Base-by-base conservation (phyloP, 495 filamentous ascomycete genomes). In the Acidomyces sp. region DNA sequence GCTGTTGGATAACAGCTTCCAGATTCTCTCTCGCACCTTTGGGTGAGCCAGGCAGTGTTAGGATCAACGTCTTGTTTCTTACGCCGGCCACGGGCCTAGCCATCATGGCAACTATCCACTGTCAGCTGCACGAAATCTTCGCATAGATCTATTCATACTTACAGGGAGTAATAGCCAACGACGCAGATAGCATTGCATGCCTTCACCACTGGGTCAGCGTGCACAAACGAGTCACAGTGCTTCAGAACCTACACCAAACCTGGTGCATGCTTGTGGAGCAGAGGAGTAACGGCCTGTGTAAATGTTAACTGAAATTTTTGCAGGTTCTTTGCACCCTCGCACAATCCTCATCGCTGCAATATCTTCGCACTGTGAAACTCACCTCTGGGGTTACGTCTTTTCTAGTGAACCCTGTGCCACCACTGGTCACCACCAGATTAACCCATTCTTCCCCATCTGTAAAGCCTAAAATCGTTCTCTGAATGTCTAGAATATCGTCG, bases 1-100 rank as follows among this genome's bases (percentile, higher is more conserved):
- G 66, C 32, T 85, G 77, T 52, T 82, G 92, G 28, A 99, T 60
- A n/a, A 96, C 64, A 2, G 85, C 75, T 53, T 82, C 73, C n/a
- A 99, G 72, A 54, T 96, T 99, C 62, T 99, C 90, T 53, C 74
- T 79, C 2, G 90, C 90, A n/a, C 86, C 90, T 65, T 93, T 95
- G 1, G 92, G 92, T 2, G 90, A 95, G 18, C 90, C 90, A 0
- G 90, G 90, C 27, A 99, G 67, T 0, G 90, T 96, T 34, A 95
- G 63, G 31, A 99, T 85, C 36, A 99, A 61, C 4, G 85, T 77
- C 46, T 77, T 77, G 46, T 86, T 76, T 22, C 90, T 71, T 9
- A 92, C 78, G 7, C 90, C 90, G 34, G 92, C 92, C 37, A 94
- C 82, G 11, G 90, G 87, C 40, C 90, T 74, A 40, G 90, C 80